Percentiles rank a stretch among this genome's conserved stretches.
Evolutionary conservation across 306 rosid species (phyloP).

Genomic region (Prosopis cineraria): DNA sequence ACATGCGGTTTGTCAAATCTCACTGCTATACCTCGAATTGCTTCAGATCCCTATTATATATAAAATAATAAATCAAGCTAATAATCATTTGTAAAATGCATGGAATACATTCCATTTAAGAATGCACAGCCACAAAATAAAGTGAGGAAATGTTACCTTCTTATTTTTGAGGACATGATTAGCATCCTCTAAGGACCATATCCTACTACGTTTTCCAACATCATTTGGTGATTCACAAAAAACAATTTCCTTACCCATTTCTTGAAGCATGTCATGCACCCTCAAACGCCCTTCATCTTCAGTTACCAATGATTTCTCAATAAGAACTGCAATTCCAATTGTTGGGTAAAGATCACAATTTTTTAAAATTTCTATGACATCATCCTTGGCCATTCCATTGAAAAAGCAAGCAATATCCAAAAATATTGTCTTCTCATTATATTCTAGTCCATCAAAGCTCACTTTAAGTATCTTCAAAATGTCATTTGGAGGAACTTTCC

Average conservation of each 20-base stretch:
- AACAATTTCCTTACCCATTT: background rate
- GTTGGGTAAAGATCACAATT: background rate
- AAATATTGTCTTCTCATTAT: background rate
- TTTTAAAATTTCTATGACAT: background rate
- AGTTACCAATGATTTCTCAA: background rate
- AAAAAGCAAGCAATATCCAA: too few species aligned
- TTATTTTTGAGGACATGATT: background rate
- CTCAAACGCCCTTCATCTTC: background rate
- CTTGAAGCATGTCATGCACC: constrained; percentile 8
- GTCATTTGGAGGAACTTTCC: background rate
- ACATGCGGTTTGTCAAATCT: background rate
- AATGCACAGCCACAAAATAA: too few species aligned
- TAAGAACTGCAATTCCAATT: background rate
- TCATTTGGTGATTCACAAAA: background rate
- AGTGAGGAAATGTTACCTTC: background rate
- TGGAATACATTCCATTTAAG: too few species aligned
- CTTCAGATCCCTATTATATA: background rate
- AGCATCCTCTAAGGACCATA: background rate
- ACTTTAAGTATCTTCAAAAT: background rate
- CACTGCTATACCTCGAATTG: background rate
- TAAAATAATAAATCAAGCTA: background rate
- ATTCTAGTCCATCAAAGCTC: background rate
- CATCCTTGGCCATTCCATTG: background rate
- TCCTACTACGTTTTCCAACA: background rate
- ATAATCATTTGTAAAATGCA: too few species aligned